phyloP scores from a whole-genome alignment of 2,329 filamentous ascomycete species.

The Aureobasidium sp. region DNA sequence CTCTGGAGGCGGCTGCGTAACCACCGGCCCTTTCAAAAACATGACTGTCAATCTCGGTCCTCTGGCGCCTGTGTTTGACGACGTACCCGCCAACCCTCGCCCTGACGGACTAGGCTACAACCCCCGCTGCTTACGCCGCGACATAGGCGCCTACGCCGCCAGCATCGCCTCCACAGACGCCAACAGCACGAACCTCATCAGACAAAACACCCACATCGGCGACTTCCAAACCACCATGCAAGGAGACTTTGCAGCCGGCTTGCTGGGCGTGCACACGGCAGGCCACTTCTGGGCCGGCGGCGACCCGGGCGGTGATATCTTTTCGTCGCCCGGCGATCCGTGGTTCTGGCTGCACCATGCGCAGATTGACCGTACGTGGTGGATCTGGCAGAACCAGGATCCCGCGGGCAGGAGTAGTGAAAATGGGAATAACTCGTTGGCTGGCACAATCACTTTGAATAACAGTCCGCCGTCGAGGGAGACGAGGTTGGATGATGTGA shows the following conservation, averaged over 20 bases:
- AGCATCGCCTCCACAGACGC: slow-evolving; percentile 17
- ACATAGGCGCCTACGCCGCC: slow-evolving; percentile 27
- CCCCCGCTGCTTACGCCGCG: slow-evolving; percentile 33
- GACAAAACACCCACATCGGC: slow-evolving; percentile 18
- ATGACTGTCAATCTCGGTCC: slow-evolving; percentile 43
- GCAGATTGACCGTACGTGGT: slow-evolving; percentile 43
- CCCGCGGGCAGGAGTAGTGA: slow-evolving; percentile 26
- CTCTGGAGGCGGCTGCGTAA: slow-evolving; percentile 48
- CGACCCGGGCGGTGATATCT: slow-evolving; percentile 38
- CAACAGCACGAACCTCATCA: slow-evolving; percentile 21
- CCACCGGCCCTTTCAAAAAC: slow-evolving; percentile 45
- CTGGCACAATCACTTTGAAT: slow-evolving; percentile 38
- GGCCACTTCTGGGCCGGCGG: slow-evolving; percentile 44
- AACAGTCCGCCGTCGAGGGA: slow-evolving; percentile 38
- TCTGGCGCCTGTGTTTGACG: slow-evolving; percentile 33
- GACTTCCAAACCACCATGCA: slow-evolving; percentile 26
- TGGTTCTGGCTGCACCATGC: slow-evolving; percentile 44
- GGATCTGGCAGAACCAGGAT: slow-evolving; percentile 46
- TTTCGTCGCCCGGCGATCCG: slow-evolving; percentile 40
- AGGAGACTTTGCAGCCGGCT: slow-evolving; percentile 19
- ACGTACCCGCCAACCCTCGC: slow-evolving; percentile 26
- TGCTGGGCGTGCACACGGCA: slow-evolving; percentile 36
- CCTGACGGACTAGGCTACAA: slow-evolving; percentile 27
- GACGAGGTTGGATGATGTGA: slow-evolving; percentile 35
- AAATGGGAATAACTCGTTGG: slow-evolving; percentile 26